Base-by-base conservation (phyloP, 192 early-diverging fungal genomes). In the Allomyces javanicus region DNA sequence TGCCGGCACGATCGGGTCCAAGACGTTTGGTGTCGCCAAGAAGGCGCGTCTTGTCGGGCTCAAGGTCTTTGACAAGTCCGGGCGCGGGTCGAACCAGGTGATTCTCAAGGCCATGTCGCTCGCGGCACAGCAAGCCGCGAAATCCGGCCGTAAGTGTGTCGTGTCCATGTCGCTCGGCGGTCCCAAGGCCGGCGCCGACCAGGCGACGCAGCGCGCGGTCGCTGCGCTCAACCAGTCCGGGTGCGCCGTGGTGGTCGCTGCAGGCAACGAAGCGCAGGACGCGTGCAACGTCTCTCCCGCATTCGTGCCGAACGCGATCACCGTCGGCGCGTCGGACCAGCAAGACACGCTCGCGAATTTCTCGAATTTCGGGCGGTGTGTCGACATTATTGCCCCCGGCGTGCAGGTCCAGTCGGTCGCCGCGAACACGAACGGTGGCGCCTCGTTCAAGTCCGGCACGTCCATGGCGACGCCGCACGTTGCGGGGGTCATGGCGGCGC, bases 341-440 rank as follows among this genome's bases (percentile, higher is more conserved):
- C 74, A 69, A 0, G 94, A 99, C 74, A 77, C 83, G 55, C 82
- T 91, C 66, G 96, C 90, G 22, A 71, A 73, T 70, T 89, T 91
- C 76, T 91, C 91, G 3, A 88, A 90, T 70, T 84, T 73, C 63
- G 96, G 96, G 64, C 83, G 83, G 72, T 99, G 96, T 78, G 92
- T 96, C 27, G 92, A 99, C 72, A 86, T 99, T 62, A 94, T 94
- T 76, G 94, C 87, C 43, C 96, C 96, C 19, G 92, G 94, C 63
- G 73, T 75, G 0, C 67, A 71, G 24, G 80, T 88, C 65, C 61
- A 64, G 3, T 72, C 70, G 23, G 64, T 65, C 23, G 86, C 82
- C 83, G 70, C 78, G 65, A 82, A 79, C 64, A 78, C 75, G 9
- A 67, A 70, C 25, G 75, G 74, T 64, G 82, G 86, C 43, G 76